Percentiles rank a stretch among this genome's conserved stretches.
Evolutionary conservation across 192 early-diverging fungal genomes (phyloP).

Genomic region (Funneliformis geosporum): DNA sequence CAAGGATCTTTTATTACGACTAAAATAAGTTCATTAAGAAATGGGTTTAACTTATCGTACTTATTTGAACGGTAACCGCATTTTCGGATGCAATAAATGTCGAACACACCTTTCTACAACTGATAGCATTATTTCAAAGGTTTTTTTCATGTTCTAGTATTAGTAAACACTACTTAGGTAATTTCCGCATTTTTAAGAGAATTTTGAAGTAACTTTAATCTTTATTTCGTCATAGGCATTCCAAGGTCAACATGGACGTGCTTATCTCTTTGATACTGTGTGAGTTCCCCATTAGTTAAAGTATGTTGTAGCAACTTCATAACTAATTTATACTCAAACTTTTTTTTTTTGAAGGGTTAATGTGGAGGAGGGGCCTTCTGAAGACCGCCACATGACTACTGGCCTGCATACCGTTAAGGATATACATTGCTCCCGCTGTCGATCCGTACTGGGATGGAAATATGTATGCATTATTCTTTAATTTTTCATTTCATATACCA

Average conservation of each 20-base stretch:
- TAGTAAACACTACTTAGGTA: neutral
- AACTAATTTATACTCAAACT: constrained; percentile 8
- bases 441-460: constrained; percentile 61
- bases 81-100: constrained; percentile 52
- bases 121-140: constrained; percentile 52
- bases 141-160: constrained; percentile 30
- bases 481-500: neutral
- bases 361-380: constrained; percentile 53
- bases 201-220: neutral
- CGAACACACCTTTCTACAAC: constrained; percentile 54
- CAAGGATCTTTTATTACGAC: neutral
- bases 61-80: constrained; percentile 46
- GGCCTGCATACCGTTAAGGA: constrained; percentile 72
- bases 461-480: constrained; percentile 46
- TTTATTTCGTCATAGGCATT: constrained; percentile 48
- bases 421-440: constrained; percentile 62
- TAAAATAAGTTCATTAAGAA: neutral
- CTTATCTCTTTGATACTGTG: constrained; percentile 68
- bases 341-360: constrained; percentile 49
- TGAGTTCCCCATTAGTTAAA: constrained; percentile 28
- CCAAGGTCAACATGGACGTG: constrained; percentile 62
- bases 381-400: constrained; percentile 69
- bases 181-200: neutral
- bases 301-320: neutral
- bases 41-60: constrained; percentile 58